Percentiles rank a stretch among this genome's conserved stretches.
Evolutionary conservation across 164 flowering plant species (phyloP).

Genomic region (Magnolia sinica): DNA sequence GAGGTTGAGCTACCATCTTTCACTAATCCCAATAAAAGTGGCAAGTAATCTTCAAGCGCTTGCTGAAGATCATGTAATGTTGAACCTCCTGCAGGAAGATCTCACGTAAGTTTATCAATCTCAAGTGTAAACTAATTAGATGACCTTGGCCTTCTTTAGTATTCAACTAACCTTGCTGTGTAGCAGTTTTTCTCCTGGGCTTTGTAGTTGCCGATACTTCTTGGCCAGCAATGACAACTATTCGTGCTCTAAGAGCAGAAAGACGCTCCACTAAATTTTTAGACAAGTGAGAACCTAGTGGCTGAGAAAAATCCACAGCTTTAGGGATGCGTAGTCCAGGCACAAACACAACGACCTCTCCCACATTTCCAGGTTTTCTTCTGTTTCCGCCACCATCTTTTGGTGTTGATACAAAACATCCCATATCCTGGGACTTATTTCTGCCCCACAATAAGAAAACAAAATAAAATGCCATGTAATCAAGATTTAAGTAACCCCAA

Average conservation of each 20-base stretch:
- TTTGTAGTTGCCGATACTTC: constrained; percentile 63
- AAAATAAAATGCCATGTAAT: neutral
- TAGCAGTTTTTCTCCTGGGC: constrained; percentile 63
- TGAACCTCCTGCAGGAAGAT: constrained; percentile 57
- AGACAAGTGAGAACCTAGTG: constrained; percentile 50
- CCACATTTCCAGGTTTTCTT: constrained; percentile 60
- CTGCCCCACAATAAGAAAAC: constrained; percentile 20
- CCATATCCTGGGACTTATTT: constrained; percentile 47
- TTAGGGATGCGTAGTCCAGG: constrained; percentile 82
- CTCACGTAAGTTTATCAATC: neutral
- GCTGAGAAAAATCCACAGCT: constrained; percentile 60
- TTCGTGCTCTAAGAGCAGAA: constrained; percentile 65
- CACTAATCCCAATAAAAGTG: constrained; percentile 72
- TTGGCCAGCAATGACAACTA: constrained; percentile 76
- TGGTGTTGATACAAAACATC: constrained; percentile 66
- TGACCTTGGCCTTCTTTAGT: neutral
- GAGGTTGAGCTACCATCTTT: constrained; percentile 51
- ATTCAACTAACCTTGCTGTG: constrained; percentile 66
- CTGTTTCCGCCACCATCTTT: constrained; percentile 59
- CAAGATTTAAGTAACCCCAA: neutral
- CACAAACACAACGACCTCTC: constrained; percentile 72
- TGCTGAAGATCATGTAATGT: constrained; percentile 76
- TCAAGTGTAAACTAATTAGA: neutral
- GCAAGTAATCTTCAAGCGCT: constrained; percentile 79
- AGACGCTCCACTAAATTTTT: constrained; percentile 60